Conservation (phyloP, 768 basidiomycete genomes). For the Pleurotus djamor region DNA sequence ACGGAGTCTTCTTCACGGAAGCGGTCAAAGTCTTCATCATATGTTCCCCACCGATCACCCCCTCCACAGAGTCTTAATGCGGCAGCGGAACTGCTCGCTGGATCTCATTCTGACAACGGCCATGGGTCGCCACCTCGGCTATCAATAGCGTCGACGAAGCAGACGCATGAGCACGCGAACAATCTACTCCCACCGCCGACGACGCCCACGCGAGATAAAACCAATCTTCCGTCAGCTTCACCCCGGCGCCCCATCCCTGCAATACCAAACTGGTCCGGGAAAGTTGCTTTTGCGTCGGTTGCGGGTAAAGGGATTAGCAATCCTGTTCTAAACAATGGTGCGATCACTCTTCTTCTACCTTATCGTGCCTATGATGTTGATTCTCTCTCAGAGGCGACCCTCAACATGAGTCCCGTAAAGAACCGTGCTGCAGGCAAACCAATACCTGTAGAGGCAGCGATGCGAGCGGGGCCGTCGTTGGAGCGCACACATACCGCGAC, state of each 20-base stretch:
- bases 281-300: conserved; percentile 30
- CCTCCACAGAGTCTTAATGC: conserved; percentile 72
- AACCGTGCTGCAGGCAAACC: conserved; percentile 59
- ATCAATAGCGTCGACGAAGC: conserved; percentile 11
- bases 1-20: conserved; percentile 42
- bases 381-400: conserved; percentile 51
- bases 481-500: conserved; percentile 34
- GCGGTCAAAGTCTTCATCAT: conserved; percentile 52
- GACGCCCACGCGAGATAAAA: conserved; percentile 23
- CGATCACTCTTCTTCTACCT: neutral
- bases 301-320: conserved; percentile 66
- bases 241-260: conserved; percentile 43
- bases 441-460: conserved; percentile 49
- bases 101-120: conserved; percentile 39
- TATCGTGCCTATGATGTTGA: conserved; percentile 7
- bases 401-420: conserved; percentile 76
- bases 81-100: conserved; percentile 63
- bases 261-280: conserved; percentile 30
- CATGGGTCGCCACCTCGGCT: conserved; percentile 21
- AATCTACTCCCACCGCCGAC: conserved; percentile 20
- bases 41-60: conserved; percentile 51
- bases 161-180: conserved; percentile 13
- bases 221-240: conserved; percentile 31
- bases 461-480: conserved; percentile 15
- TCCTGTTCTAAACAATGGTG: conserved; percentile 68